Evolutionary conservation across 495 filamentous ascomycete genomes (phyloP), one percentile per base, ranked within the genome.

Genomic region (Penicillium chermesinum): DNA sequence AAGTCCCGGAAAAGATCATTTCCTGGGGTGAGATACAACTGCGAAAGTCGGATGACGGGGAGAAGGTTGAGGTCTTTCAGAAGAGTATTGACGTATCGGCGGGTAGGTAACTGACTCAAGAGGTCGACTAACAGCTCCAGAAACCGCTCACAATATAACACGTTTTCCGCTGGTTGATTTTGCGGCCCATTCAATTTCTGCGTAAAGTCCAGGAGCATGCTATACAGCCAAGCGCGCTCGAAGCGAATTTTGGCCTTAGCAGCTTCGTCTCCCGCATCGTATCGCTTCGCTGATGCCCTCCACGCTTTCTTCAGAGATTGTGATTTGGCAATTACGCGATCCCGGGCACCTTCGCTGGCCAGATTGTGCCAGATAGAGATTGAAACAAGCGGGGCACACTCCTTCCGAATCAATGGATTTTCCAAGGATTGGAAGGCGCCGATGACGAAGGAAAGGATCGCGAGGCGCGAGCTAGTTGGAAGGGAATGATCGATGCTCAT

Each of bases 321-420:
- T 27, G 80, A 77, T 50, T 86, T 82, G 27, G 85, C 79, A 40
- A 97, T 74, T 32, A 81, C 77, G 36, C 65, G 70, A 43, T 89
- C 83, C 49, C 88, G 76, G 34, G 81, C 79, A 21, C 76, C 69
- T 15, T 86, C 82, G 49, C 78, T 87, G 16, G 86, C 86, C 21
- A 99, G 69, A 56, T 95, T 91, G 55, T 96, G 87, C 93, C 93
- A 97, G 56, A 94, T 87, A 1, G 88, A 86, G 54, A 99, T 95
- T 0, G 88, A 90, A 35, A 99, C 91, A 33, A 99, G 73, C 9
- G 93, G 88, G 35, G 90, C 94, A 68, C 91, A 96, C 72, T 99
- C 91, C 61, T 95, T 97, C 39, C 93, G 80, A 21, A 97, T 86
- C 41, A 96, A 76, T 16, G 76, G 77, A 66, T 85, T 95, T 57